phyloP scores from a whole-genome alignment of 2,329 filamentous ascomycete genomes.

The Alternaria sp. region DNA sequence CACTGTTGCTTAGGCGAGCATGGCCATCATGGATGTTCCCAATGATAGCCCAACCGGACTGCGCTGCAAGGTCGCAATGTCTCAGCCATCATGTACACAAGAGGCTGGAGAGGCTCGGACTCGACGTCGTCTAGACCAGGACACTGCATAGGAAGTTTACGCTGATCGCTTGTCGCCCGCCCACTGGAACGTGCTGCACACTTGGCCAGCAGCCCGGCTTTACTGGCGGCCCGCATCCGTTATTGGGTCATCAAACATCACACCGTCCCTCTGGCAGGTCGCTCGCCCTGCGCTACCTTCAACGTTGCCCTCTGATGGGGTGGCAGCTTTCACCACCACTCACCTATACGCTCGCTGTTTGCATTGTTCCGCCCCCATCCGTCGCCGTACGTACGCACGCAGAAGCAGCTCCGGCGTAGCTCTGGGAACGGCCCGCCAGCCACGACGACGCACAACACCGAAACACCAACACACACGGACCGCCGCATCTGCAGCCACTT shows the following conservation, averaged over 20 bases:
- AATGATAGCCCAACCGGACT: slow-evolving; percentile 1
- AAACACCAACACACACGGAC: slow-evolving; percentile 14
- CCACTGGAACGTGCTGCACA: slow-evolving; percentile 13
- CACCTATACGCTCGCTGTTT: slow-evolving; percentile 24
- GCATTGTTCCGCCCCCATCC: neutral
- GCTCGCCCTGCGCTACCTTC: slow-evolving; percentile 12
- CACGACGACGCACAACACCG: slow-evolving; percentile 17
- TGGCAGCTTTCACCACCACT: slow-evolving; percentile 17
- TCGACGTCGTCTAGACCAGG: neutral
- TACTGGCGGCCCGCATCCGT: slow-evolving; percentile 13
- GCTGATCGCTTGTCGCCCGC: slow-evolving; percentile 14
- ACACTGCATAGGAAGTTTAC: slow-evolving; percentile 1
- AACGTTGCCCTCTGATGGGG: slow-evolving; percentile 14
- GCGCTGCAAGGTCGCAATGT: slow-evolving; percentile 15
- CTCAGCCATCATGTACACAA: slow-evolving; percentile 9
- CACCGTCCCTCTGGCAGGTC: slow-evolving; percentile 11
- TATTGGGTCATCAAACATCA: slow-evolving; percentile 22
- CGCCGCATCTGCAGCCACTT: slow-evolving; percentile 2
- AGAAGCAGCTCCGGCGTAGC: slow-evolving; percentile 12
- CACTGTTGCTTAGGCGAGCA: neutral
- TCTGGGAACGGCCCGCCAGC: slow-evolving; percentile 18
- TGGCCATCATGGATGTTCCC: slow-evolving; percentile 17
- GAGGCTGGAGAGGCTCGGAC: slow-evolving; percentile 18
- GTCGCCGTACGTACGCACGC: neutral
- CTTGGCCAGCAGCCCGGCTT: slow-evolving; percentile 11